Evolutionary conservation across 306 rosid species (phyloP).

Genomic region (Medicago ruthenica): DNA sequence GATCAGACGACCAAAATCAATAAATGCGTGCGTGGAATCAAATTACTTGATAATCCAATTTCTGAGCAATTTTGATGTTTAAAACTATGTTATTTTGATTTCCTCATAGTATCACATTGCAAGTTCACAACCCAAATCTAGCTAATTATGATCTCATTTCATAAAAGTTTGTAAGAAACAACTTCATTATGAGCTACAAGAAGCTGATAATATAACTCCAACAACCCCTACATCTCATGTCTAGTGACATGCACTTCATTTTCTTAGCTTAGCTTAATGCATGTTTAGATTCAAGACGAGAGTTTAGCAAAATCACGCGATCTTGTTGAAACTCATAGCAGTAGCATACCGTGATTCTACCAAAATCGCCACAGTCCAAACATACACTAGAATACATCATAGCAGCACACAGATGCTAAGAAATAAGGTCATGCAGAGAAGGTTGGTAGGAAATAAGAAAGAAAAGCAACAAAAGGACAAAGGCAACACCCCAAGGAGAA

Average conservation of each 20-base stretch:
- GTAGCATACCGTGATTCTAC: background rate
- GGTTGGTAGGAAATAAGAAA: conserved; percentile 77
- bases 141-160: conserved; percentile 11
- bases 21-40: too few relatives aligned
- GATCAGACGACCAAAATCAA: too few relatives aligned
- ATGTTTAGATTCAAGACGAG: background rate
- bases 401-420: conserved; percentile 20
- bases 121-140: conserved; percentile 3
- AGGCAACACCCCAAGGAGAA: conserved; percentile 83
- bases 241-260: conserved; percentile 7
- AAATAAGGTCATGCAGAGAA: conserved; percentile 54
- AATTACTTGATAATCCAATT: background rate
- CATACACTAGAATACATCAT: background rate
- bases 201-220: conserved; percentile 3
- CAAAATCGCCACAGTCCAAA: background rate
- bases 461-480: conserved; percentile 55
- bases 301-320: background rate
- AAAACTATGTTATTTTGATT: conserved; percentile 7
- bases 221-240: background rate
- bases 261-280: background rate
- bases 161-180: conserved; percentile 23
- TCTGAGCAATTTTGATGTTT: background rate
- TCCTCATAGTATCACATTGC: conserved; percentile 3
- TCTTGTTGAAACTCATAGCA: background rate
- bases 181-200: conserved; percentile 21